These are phyloP conservation scores for Phytophthora melonis DNA, from an alignment of 352 stramenopile species.

Conservation along the genomic window DNA sequence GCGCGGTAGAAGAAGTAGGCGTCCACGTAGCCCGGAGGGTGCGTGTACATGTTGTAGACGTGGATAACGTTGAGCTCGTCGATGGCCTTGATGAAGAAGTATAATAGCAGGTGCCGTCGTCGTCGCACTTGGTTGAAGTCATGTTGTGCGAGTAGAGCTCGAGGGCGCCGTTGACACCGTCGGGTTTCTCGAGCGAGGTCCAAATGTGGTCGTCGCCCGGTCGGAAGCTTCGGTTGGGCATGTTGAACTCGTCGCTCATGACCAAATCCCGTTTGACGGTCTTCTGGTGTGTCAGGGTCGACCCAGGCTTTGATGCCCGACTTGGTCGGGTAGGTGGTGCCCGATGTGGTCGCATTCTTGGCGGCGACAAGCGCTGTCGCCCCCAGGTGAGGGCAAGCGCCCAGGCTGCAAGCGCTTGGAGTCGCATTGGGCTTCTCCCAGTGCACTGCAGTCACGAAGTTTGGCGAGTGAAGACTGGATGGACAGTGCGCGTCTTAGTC, in stretches of 20 bases:
- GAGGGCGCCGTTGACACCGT: slow-evolving; percentile 90
- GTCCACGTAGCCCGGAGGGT: slow-evolving; percentile 57
- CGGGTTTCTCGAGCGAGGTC: slow-evolving; percentile 95
- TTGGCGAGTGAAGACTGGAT: not conserved
- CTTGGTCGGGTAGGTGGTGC: slow-evolving; percentile 41
- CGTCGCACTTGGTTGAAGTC: slow-evolving; percentile 58
- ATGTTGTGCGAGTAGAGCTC: slow-evolving; percentile 93
- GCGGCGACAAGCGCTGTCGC: not conserved
- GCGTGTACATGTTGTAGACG: slow-evolving; percentile 69
- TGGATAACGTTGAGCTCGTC: slow-evolving; percentile 50
- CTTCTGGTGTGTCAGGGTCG: slow-evolving; percentile 61
- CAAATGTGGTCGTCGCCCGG: slow-evolving; percentile 94
- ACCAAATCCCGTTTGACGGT: slow-evolving; percentile 66
- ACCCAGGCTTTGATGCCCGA: slow-evolving; percentile 58
- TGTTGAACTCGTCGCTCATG: slow-evolving; percentile 97
- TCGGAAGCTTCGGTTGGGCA: slow-evolving; percentile 84
- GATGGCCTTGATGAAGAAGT: slow-evolving; percentile 52
- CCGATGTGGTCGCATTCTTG: slow-evolving; percentile 28
- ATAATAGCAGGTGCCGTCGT: slow-evolving; percentile 60
- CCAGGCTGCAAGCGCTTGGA: slow-evolving; percentile 1
- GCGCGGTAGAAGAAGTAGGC: slow-evolving; percentile 62
- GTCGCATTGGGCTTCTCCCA: slow-evolving; percentile 2
- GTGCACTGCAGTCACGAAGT: slow-evolving; percentile 3
- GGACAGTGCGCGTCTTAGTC: not conserved
- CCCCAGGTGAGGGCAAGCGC: slow-evolving; percentile 6